These are phyloP conservation scores for Arachis stenosperma DNA, from an alignment of 306 rosid genomes.

Conservation along the genomic window DNA sequence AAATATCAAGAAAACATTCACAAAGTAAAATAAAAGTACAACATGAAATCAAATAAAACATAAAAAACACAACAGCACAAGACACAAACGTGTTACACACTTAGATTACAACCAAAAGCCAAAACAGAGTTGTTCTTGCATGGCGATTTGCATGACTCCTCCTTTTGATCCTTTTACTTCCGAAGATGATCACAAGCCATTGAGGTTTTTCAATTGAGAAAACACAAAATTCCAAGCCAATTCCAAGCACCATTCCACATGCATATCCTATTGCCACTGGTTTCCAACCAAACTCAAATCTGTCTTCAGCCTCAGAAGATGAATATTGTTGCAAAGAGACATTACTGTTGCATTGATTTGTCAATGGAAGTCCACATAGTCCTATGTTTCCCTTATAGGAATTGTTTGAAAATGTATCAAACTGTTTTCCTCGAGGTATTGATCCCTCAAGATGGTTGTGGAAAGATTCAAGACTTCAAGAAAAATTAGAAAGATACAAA, in stretches of 20 bases:
- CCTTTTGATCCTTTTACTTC: slow-evolving; percentile 5
- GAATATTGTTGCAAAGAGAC: neutral
- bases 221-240: slow-evolving; percentile 23
- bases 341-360: neutral
- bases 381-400: slow-evolving; percentile 37
- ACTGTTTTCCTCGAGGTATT: slow-evolving; percentile 44
- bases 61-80: neutral
- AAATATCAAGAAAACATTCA: no score
- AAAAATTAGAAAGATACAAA: no score
- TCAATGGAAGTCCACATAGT: slow-evolving; percentile 38
- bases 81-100: no score
- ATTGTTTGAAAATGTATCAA: slow-evolving; percentile 31
- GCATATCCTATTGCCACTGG: slow-evolving; percentile 33
- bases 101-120: no score
- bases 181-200: neutral
- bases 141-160: neutral
- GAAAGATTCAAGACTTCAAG: slow-evolving; percentile 38
- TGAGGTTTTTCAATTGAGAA: slow-evolving; percentile 4
- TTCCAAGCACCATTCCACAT: slow-evolving; percentile 37
- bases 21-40: no score
- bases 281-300: slow-evolving; percentile 37
- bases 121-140: neutral
- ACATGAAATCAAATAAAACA: neutral
- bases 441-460: slow-evolving; percentile 26
- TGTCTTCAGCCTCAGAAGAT: neutral